Percentiles rank a stretch among this genome's conserved stretches.
These are phyloP conservation scores for Dictyostelium brefeldianum DNA, from an alignment of 78 protist genomes.

Conservation along the genomic window DNA sequence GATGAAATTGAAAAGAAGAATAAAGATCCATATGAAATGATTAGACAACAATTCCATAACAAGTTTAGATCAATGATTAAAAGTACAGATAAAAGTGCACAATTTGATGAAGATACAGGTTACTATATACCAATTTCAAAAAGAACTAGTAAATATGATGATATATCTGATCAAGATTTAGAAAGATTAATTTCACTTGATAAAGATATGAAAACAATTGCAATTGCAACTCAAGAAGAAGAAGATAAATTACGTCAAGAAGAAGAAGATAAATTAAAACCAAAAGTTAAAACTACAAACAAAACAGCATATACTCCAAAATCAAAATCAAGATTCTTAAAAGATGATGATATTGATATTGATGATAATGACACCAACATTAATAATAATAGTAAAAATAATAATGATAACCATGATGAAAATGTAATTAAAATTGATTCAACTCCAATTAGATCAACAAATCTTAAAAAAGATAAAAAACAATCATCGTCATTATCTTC, in stretches of 20 bases:
- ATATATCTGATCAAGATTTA: conserved; percentile 14
- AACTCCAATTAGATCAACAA: background rate
- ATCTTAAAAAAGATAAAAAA: background rate
- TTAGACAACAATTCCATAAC: conserved; percentile 31
- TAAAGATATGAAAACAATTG: background rate
- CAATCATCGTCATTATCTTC: too few species aligned
- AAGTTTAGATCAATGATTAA: conserved; percentile 6
- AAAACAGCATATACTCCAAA: background rate
- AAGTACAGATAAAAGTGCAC: background rate
- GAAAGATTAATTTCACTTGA: background rate
- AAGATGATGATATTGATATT: background rate
- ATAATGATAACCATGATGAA: background rate
- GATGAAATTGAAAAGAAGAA: background rate
- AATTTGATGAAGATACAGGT: conserved; percentile 34
- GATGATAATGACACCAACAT: background rate
- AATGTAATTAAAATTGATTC: background rate
- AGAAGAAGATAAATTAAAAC: background rate
- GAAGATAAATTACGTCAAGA: background rate
- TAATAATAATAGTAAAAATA: too few species aligned
- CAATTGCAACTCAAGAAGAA: background rate
- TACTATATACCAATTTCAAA: conserved; percentile 8
- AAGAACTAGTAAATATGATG: background rate
- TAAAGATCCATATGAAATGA: background rate
- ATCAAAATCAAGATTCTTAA: background rate
- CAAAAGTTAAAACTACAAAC: background rate